These are phyloP conservation scores for Candida khao-thaluensis DNA, from an alignment of 805 yeast species.

Conservation along the genomic window DNA sequence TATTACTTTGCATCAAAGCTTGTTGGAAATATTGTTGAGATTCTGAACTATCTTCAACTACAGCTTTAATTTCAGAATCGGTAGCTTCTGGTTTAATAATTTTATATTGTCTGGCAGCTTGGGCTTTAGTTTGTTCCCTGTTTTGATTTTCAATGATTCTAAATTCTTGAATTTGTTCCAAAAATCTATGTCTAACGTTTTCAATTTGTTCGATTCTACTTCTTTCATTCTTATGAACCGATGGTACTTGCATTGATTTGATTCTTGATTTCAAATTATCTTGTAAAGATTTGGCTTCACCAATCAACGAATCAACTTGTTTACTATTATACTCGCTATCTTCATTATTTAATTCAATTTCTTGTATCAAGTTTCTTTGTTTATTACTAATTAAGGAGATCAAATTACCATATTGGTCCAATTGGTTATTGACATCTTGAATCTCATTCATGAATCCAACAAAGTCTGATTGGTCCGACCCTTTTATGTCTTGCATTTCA, in stretches of 20 bases:
- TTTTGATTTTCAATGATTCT: conserved; percentile 83
- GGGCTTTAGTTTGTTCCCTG: conserved; percentile 78
- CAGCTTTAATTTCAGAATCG: conserved; percentile 78
- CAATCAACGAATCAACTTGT: conserved; percentile 72
- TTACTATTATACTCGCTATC: conserved; percentile 59
- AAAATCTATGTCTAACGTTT: conserved; percentile 78
- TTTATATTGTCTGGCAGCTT: conserved; percentile 89
- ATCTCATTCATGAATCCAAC: conserved; percentile 46
- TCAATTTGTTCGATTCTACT: conserved; percentile 91
- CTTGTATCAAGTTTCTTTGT: conserved; percentile 42
- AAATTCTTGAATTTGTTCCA: conserved; percentile 82
- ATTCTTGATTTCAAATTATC: conserved; percentile 71
- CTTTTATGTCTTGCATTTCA: conserved; percentile 27
- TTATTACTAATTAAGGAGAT: conserved; percentile 40
- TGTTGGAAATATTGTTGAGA: conserved; percentile 93
- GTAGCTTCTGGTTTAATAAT: conserved; percentile 86
- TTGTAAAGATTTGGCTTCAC: conserved; percentile 80
- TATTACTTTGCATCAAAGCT: conserved; percentile 80
- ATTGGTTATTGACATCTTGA: conserved; percentile 42
- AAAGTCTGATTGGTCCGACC: conserved; percentile 38
- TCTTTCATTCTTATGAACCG: conserved; percentile 57
- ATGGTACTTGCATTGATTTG: conserved; percentile 70
- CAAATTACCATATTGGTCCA: conserved; percentile 41
- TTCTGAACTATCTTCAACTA: conserved; percentile 71
- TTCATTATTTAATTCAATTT: conserved; percentile 39